These are phyloP conservation scores for Sarocladiaceae sp. DNA, from an alignment of 2,329 filamentous ascomycete genomes.

Conservation along the genomic window DNA sequence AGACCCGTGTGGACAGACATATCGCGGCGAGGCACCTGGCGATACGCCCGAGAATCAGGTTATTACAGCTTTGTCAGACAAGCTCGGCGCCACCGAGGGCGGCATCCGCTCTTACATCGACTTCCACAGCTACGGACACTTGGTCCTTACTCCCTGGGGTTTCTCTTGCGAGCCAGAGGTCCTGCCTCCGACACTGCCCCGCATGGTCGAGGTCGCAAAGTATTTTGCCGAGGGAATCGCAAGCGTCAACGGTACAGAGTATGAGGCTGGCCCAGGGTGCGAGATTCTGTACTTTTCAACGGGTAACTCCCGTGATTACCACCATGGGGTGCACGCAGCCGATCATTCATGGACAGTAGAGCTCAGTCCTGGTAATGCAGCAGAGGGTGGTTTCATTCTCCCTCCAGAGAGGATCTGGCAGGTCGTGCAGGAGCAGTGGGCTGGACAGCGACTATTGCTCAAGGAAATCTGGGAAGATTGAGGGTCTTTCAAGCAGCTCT, in stretches of 20 bases:
- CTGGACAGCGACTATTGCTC: constrained; percentile 10
- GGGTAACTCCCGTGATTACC: constrained; percentile 16
- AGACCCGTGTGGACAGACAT: constrained; percentile 39
- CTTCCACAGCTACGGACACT: constrained; percentile 52
- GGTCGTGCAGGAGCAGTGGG: constrained; percentile 18
- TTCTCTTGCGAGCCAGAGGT: constrained; percentile 38
- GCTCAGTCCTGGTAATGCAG: constrained; percentile 13
- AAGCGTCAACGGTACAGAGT: constrained; percentile 9
- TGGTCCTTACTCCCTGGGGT: constrained; percentile 48
- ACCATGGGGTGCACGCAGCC: constrained; percentile 16
- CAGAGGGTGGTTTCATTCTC: constrained; percentile 15
- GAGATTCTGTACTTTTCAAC: constrained; percentile 18
- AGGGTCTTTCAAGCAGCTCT: not conserved
- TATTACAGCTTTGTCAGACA: constrained; percentile 39
- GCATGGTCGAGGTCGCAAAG: constrained; percentile 18
- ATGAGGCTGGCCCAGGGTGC: constrained; percentile 16
- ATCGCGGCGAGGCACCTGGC: constrained; percentile 31
- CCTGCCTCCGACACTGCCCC: constrained; percentile 17
- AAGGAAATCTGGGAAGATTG: constrained; percentile 5
- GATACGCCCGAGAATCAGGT: constrained; percentile 42
- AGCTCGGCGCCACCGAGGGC: constrained; percentile 30
- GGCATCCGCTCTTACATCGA: constrained; percentile 53
- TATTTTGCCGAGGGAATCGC: constrained; percentile 38
- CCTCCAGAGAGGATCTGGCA: constrained; percentile 16
- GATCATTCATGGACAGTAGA: constrained; percentile 19